Evolutionary conservation across 768 basidiomycete genomes (phyloP).

Genomic region (Rhizopogon salebrosus): DNA sequence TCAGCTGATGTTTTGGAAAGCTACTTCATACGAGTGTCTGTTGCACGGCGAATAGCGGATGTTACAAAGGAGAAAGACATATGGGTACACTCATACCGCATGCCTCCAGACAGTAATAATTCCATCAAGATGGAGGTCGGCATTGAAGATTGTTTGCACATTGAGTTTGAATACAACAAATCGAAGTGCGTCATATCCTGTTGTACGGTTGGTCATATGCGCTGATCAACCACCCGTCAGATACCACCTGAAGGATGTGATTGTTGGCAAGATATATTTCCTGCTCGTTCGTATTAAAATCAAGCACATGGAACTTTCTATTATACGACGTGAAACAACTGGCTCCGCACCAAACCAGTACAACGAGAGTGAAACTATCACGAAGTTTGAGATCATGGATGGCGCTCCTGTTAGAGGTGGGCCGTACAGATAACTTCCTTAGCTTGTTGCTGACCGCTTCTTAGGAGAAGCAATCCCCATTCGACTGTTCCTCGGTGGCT

Average conservation of each 20-base stretch:
- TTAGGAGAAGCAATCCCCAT: conserved; percentile 97
- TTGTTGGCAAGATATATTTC: conserved; percentile 99
- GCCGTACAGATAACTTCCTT: conserved; percentile 8
- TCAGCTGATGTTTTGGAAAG: conserved; percentile 35
- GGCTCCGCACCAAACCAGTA: conserved; percentile 98
- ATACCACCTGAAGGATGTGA: conserved; percentile 98
- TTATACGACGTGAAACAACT: conserved; percentile 95
- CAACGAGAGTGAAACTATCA: conserved; percentile 98
- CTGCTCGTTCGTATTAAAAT: conserved; percentile 98
- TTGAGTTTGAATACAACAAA: conserved; percentile 99
- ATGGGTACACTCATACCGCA: conserved; percentile 98
- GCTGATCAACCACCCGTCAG: conserved; percentile 34
- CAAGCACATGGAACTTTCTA: conserved; percentile 99
- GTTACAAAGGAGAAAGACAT: conserved; percentile 89
- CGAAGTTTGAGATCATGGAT: conserved; percentile 99
- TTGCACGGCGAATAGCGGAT: conserved; percentile 90
- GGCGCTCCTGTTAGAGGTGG: conserved; percentile 93
- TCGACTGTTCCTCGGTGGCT: conserved; percentile 94
- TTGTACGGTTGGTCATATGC: not conserved
- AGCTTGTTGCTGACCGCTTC: not conserved
- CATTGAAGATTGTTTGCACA: conserved; percentile 97
- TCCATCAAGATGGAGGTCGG: conserved; percentile 99
- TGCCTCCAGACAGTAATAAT: conserved; percentile 97
- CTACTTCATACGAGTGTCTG: conserved; percentile 87
- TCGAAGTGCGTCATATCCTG: conserved; percentile 69